Conservation (phyloP, 768 basidiomycete species). For the Strobilomyces confusus region DNA sequence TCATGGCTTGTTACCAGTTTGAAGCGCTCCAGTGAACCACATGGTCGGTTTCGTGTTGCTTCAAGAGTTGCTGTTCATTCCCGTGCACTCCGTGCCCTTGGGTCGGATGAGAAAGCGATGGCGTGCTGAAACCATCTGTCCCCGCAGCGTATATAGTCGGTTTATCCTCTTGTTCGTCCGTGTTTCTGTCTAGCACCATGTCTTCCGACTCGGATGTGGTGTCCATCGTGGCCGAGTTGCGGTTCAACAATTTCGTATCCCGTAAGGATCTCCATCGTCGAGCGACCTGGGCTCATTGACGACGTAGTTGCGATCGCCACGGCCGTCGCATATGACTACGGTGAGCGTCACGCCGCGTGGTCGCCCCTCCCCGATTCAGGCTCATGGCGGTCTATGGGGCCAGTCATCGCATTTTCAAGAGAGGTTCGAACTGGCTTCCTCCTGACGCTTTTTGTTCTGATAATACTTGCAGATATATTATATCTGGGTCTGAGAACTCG, state of each 20-base stretch:
- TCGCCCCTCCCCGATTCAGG: no score
- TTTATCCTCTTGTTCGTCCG: background rate
- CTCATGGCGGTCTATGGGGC: background rate
- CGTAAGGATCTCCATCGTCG: background rate
- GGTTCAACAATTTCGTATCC: background rate
- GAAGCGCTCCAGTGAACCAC: no score
- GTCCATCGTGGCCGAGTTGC: background rate
- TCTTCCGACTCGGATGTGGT: background rate
- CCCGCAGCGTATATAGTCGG: background rate
- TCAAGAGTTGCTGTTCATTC: no score
- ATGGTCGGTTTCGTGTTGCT: no score
- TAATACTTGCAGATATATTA: slow-evolving; percentile 4
- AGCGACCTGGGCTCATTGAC: background rate
- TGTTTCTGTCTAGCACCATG: background rate
- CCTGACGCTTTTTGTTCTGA: background rate
- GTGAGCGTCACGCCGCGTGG: background rate
- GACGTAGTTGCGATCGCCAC: background rate
- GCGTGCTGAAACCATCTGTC: no score
- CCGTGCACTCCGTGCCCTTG: no score
- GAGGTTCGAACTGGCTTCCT: slow-evolving; percentile 13
- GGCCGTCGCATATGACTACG: background rate
- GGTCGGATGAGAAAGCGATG: no score
- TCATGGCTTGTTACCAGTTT: no score
- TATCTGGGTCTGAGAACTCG: slow-evolving; percentile 16
- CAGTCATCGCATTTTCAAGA: slow-evolving; percentile 15